Evolutionary conservation across 208 protist species (phyloP), one percentile per base, ranked within the genome.

Genomic region (Leishmania amazonensis): DNA sequence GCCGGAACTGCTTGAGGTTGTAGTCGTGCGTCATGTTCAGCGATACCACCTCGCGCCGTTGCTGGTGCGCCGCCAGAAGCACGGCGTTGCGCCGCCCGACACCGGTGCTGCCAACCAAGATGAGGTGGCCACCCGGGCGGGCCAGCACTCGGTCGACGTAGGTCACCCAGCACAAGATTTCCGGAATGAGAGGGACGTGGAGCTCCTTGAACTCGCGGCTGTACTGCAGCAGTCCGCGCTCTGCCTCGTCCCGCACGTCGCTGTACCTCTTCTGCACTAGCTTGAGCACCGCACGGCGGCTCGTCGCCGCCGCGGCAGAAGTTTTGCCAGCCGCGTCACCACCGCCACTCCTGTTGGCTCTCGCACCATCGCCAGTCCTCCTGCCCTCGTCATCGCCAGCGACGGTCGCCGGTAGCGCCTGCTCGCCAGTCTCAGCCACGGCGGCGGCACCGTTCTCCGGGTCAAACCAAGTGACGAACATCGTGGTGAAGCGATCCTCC

Each of bases 191-290:
- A n/a, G 95, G 80, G 13, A 99, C 85, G 82, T 95, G 77, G 17
- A 99, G 88, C 35, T 90, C 84, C 80, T 96, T 98, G 86, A 96
- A 98, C 90, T 99, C 98, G 60, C 98, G 95, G 83, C 97, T 96
- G 91, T 98, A 99, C 76, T 97, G 97, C 71, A 98, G 73, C 67
- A 99, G 58, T 4, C 88, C 96, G 35, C 84, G 86, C 70, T 96
- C 89, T 19, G 98, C 96, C 81, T 99, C 92, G 19, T 81, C 78
- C 47, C 84, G 87, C 24, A 91, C 89, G 49, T 91, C 89, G 3
- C 91, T 89, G 84, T 98, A 98, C 73, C 90, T 89, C 31, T 84
- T 83, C 64, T 98, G 91, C 76, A 93, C 88, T 47, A 97, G 80
- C 67, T 54, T 78, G 47, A 85, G 58, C 89, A 79, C 35, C 76